Base-by-base conservation (phyloP, 2,329 filamentous ascomycete genomes). In the Calycina herbarum region DNA sequence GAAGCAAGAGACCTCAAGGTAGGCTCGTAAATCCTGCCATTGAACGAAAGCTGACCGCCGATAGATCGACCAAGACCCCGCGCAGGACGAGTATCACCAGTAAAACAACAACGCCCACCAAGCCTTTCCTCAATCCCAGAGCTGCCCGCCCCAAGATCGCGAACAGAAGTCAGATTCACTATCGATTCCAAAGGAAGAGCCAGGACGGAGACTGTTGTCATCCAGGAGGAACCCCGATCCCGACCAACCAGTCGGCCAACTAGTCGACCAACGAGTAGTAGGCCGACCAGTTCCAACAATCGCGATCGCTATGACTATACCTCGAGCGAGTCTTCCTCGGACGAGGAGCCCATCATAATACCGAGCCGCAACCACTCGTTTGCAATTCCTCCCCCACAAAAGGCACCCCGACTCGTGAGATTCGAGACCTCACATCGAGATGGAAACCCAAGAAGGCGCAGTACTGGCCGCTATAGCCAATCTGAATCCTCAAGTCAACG, bases 311-410 rank as follows among this genome's bases (percentile, higher is more conserved):
- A 79, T 78, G 79, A 80, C 15, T 82, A 81, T 5, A 82, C 82
- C 0, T 81, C 69, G 27, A 70, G 73, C 58, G 82, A 82, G 2
- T 87, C 85, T 1, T 88, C 86, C 0, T 82, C 82, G 3, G 87
- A 89, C 67, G 86, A 89, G 63, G 87, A 89, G 64, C 85, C 85
- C 13, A 89, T 89, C 67, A 82, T 89, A 60, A 86, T 89, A 48
- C 86, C 86, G 35, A 88, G 86, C 73, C 81, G 86, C 56, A 85
- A 82, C 67, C 79, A 80, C 3, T 88, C 86, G 0, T 89, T 88
- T 66, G 66, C 66, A 8, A 48, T 75, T 42, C 73, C 74, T 13
- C 67, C 67, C 54, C 70, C 68, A 56, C 51, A 57, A 8, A 73
- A 73, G n/a, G 68, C 63, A 20, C 69, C 71, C n/a, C 74, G 70